Base-by-base conservation (phyloP, 2,329 filamentous ascomycete species). In the Nemania diffusa region DNA sequence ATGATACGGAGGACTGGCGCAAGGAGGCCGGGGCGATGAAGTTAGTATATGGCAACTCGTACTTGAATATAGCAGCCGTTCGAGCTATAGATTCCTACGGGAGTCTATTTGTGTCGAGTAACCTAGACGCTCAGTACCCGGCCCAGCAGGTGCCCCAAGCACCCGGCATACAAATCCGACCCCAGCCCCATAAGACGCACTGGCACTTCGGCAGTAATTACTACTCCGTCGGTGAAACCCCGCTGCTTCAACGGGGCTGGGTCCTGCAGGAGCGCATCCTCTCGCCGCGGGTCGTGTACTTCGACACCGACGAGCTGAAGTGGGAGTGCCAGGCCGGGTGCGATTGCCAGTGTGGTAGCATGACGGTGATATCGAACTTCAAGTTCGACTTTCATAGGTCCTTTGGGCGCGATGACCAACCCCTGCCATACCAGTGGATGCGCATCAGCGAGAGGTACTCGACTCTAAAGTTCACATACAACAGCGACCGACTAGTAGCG, bases 1-100 rank as follows among this genome's bases (percentile, higher is more conserved):
- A 48, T 13, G 64, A 69, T 5, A 42, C 52, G 1, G 66, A 73
- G 57, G 77, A 78, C 55, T 76, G 74, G 75, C 57, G 71, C 40
- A 57, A 64, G 13, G 73, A 77, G 60, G 72, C 73, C 2, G 51
- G 57, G 6, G 51, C 26, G 32, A 73, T 73, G 71, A 69, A 63
- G 32, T 46, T 32, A 37, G 65, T 71, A 15, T 73, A 72, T 40
- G 64, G 68, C n/a, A 69, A 69, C 48, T 62, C 71, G 32, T 67
- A 64, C 27, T 48, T 72, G 22, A 73, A 67, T 26, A 72, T 73
- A 50, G 66, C 70, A 5, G 71, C 70, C 8, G 46, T 27, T 8
- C 42, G 57, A 27, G 65, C 68, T 3, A 20, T 48, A 11, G 61
- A 61, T 24, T 64, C 55, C 22, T 26, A 57, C 34, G 63, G 51